Evolutionary conservation across 495 filamentous ascomycete genomes (phyloP).

Genomic region (Pyronema domesticum): DNA sequence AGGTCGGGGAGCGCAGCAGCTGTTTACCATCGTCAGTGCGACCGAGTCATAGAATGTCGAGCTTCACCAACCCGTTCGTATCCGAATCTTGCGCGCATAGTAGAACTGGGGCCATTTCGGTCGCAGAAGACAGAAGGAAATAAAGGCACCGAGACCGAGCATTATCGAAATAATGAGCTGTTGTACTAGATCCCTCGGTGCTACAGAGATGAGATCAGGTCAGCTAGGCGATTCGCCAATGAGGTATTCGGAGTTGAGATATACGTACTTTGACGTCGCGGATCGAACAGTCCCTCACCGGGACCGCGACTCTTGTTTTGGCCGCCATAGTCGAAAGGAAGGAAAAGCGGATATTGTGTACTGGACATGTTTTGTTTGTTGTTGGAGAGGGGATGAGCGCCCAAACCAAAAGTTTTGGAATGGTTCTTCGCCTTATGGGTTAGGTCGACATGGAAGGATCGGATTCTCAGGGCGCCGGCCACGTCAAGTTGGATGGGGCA

Average conservation of each 20-base stretch:
- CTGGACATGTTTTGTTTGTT: not conserved
- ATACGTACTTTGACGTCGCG: not conserved
- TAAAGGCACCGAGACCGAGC: conserved; percentile 24
- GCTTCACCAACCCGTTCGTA: conserved; percentile 14
- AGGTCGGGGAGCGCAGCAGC: conserved; percentile 66
- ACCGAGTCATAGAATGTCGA: not conserved
- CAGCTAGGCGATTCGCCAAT: not conserved
- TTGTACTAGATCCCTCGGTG: conserved; percentile 8
- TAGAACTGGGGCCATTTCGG: conserved; percentile 88
- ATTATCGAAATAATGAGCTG: conserved; percentile 12
- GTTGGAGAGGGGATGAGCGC: too few relatives aligned
- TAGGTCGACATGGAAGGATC: not conserved
- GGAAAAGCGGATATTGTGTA: conserved; percentile 1
- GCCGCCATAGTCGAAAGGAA: not conserved
- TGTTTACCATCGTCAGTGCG: not conserved
- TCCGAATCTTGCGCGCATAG: conserved; percentile 45
- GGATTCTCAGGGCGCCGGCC: not conserved
- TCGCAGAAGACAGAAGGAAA: conserved; percentile 42
- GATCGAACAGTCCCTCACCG: not conserved
- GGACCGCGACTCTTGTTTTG: not conserved
- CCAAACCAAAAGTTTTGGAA: not conserved
- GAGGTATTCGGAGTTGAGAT: not conserved
- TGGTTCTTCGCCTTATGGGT: not conserved
- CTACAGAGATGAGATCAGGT: not conserved
- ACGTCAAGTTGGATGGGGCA: not conserved